phyloP scores from a whole-genome alignment of 2,329 filamentous ascomycete species.

The Cladosporium sp. region DNA sequence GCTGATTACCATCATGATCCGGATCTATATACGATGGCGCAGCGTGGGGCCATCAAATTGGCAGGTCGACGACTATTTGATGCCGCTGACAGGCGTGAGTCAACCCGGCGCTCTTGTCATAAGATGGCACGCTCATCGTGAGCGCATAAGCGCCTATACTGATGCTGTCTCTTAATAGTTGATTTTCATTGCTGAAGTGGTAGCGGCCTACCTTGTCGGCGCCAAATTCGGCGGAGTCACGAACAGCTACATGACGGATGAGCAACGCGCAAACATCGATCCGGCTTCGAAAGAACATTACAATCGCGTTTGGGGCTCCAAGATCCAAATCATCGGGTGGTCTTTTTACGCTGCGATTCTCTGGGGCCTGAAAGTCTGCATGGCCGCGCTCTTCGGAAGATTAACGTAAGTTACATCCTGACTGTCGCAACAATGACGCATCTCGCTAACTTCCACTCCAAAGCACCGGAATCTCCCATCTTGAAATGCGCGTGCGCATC shows the following conservation, averaged over 20 bases:
- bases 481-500: neutral
- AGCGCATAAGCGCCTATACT: no score
- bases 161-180: no score
- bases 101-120: no score
- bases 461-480: neutral
- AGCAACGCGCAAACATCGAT: neutral
- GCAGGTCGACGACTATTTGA: slow-evolving; percentile 6
- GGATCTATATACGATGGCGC: slow-evolving; percentile 7
- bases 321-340: slow-evolving; percentile 3
- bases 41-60: slow-evolving; percentile 2
- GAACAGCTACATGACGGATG: slow-evolving; percentile 5
- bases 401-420: neutral
- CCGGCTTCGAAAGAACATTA: neutral
- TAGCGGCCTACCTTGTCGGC: neutral
- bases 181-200: neutral
- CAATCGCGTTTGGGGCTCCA: slow-evolving; percentile 1
- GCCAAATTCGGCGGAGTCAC: slow-evolving; percentile 2
- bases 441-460: neutral
- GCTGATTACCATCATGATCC: neutral
- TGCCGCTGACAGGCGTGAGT: slow-evolving; percentile 3
- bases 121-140: no score
- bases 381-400: neutral
- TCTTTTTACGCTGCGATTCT: slow-evolving; percentile 5
- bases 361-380: slow-evolving; percentile 6
- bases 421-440: no score